phyloP scores from a whole-genome alignment of 208 protist genomes.

The Leishmania turanica region DNA sequence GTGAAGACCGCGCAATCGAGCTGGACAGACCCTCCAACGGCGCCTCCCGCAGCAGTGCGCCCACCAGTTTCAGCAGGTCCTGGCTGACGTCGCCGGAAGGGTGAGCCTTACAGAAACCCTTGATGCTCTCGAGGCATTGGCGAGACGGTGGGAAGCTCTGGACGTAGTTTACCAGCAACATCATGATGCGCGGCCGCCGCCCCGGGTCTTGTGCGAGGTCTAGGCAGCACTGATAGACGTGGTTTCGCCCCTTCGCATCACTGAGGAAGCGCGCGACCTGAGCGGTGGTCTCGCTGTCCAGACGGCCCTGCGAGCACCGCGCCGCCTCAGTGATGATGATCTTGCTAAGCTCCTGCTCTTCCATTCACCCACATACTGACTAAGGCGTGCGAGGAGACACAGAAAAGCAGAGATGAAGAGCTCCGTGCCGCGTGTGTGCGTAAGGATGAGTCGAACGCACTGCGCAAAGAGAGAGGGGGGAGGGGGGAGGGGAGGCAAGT shows the following conservation, averaged over 20 bases:
- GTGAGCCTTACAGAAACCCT: slow-evolving; percentile 27
- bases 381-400: neutral
- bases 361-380: neutral
- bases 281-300: slow-evolving; percentile 25
- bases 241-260: slow-evolving; percentile 52
- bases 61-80: slow-evolving; percentile 30
- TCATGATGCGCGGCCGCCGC: slow-evolving; percentile 52
- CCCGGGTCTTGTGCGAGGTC: slow-evolving; percentile 63
- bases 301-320: slow-evolving; percentile 29
- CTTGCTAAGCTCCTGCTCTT: slow-evolving; percentile 25
- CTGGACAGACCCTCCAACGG: slow-evolving; percentile 23
- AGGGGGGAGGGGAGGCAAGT: neutral
- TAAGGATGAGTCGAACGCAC: neutral
- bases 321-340: slow-evolving; percentile 34
- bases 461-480: neutral
- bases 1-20: slow-evolving; percentile 8
- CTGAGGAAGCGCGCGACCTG: slow-evolving; percentile 48
- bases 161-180: slow-evolving; percentile 67
- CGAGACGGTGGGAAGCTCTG: slow-evolving; percentile 73
- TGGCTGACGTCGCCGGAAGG: slow-evolving; percentile 32
- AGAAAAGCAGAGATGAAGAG: neutral
- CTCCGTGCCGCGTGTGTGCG: neutral
- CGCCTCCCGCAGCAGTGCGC: slow-evolving; percentile 24
- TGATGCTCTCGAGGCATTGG: slow-evolving; percentile 43
- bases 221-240: slow-evolving; percentile 72